These are phyloP conservation scores for Firmiana major DNA, from an alignment of 345 rosid species.

Conservation along the genomic window DNA sequence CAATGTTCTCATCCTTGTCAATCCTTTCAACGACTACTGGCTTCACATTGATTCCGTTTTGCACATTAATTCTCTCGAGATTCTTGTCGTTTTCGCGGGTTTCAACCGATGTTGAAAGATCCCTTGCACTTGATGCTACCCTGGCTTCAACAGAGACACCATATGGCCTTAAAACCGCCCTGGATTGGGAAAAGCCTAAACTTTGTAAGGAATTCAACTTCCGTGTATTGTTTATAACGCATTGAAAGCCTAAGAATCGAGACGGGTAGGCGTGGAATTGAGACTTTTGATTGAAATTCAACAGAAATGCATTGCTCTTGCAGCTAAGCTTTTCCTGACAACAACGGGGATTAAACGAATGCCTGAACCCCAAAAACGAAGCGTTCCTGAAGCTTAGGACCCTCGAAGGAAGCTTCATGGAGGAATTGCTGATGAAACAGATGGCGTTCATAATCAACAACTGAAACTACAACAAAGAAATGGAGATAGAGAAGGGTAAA, in stretches of 20 bases:
- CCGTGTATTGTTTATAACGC: constrained; percentile 24
- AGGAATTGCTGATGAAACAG: constrained; percentile 30
- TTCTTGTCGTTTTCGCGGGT: constrained; percentile 49
- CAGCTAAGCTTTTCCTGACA: background rate
- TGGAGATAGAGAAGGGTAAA: background rate
- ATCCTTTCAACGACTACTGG: constrained; percentile 61
- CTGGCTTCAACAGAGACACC: constrained; percentile 23
- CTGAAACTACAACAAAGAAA: background rate
- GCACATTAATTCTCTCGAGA: constrained; percentile 64
- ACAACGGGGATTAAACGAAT: background rate
- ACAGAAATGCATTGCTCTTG: constrained; percentile 9
- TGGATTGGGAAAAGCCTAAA: constrained; percentile 27
- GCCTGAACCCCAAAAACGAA: constrained; percentile 18
- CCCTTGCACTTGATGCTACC: constrained; percentile 30
- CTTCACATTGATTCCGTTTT: constrained; percentile 51
- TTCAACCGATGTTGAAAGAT: constrained; percentile 62
- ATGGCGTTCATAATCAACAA: constrained; percentile 30
- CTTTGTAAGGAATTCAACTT: constrained; percentile 14
- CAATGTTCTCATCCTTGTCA: constrained; percentile 52
- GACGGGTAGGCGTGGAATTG: constrained; percentile 27
- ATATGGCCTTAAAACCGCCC: constrained; percentile 20
- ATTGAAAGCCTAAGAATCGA: constrained; percentile 19
- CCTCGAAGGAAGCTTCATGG: constrained; percentile 44
- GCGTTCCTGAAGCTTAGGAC: constrained; percentile 23
- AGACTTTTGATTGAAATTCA: constrained; percentile 21